phyloP scores from a whole-genome alignment of 2,329 filamentous ascomycete genomes.

The Raffaelea ambrosiae region DNA sequence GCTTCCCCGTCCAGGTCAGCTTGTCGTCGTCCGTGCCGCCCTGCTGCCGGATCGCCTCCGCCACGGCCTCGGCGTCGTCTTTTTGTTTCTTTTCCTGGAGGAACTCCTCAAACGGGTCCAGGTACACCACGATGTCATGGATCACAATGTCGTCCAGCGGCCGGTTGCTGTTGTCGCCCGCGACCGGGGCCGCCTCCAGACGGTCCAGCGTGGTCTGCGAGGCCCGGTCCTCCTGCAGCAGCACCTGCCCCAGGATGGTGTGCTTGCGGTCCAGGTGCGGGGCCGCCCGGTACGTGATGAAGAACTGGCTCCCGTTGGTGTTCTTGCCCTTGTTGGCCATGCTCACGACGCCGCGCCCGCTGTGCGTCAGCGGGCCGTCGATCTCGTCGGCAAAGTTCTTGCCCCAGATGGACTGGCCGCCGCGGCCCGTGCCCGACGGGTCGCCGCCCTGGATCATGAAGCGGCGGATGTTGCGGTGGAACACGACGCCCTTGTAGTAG shows the following conservation, averaged over 20 bases:
- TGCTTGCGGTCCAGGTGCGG: constrained; percentile 91
- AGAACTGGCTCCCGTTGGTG: constrained; percentile 92
- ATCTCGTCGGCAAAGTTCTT: constrained; percentile 93
- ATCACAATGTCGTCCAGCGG: constrained; percentile 75
- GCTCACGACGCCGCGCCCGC: constrained; percentile 67
- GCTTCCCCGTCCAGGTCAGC: constrained; percentile 93
- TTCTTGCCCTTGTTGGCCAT: constrained; percentile 99
- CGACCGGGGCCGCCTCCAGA: constrained; percentile 70
- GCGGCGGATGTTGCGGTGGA: constrained; percentile 88
- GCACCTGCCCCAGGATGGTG: constrained; percentile 87
- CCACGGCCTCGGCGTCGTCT: constrained; percentile 48
- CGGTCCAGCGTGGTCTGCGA: constrained; percentile 55
- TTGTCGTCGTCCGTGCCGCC: constrained; percentile 80
- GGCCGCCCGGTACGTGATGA: constrained; percentile 79
- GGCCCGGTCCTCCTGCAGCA: constrained; percentile 46
- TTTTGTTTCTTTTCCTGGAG: constrained; percentile 61
- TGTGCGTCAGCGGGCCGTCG: constrained; percentile 80
- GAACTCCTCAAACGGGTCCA: constrained; percentile 95
- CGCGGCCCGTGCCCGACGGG: constrained; percentile 82
- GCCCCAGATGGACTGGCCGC: constrained; percentile 86
- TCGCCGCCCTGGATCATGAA: constrained; percentile 99
- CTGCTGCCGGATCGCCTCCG: constrained; percentile 51
- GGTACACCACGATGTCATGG: constrained; percentile 72
- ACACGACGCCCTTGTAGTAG: constrained; percentile 76
- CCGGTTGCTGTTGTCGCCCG: constrained; percentile 66